phyloP scores from a whole-genome alignment of 2,329 filamentous ascomycete genomes.

The Fusarium heterosporum region DNA sequence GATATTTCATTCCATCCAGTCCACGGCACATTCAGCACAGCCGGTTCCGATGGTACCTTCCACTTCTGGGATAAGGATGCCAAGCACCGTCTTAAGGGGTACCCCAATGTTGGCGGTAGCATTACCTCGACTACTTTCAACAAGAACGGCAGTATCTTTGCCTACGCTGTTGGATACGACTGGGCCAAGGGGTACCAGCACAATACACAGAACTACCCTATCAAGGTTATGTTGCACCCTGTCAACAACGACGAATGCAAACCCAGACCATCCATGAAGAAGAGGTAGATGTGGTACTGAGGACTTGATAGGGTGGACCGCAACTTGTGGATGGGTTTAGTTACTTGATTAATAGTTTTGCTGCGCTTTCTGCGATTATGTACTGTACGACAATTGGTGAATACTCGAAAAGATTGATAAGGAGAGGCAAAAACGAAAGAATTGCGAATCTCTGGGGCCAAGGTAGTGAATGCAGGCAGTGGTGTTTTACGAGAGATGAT shows the following conservation, averaged over 20 bases:
- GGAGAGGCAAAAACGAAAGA: slow-evolving; percentile 20
- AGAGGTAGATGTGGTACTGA: slow-evolving; percentile 49
- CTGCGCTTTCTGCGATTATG: slow-evolving; percentile 35
- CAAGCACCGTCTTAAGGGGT: slow-evolving; percentile 90
- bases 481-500: slow-evolving; percentile 48
- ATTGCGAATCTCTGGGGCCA: slow-evolving; percentile 17
- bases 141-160: slow-evolving; percentile 83
- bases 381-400: slow-evolving; percentile 19
- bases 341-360: slow-evolving; percentile 34
- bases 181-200: slow-evolving; percentile 96
- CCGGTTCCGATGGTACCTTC: slow-evolving; percentile 95
- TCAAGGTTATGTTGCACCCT: slow-evolving; percentile 88
- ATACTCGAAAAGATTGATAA: slow-evolving; percentile 24
- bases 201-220: slow-evolving; percentile 80
- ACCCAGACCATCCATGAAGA: slow-evolving; percentile 69
- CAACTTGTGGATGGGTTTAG: background rate
- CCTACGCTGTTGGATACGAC: slow-evolving; percentile 93
- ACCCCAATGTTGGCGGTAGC: slow-evolving; percentile 83
- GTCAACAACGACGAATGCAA: slow-evolving; percentile 73
- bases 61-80: slow-evolving; percentile 96
- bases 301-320: slow-evolving; percentile 3
- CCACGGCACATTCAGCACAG: slow-evolving; percentile 98
- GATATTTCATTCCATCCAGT: slow-evolving; percentile 97
- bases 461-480: slow-evolving; percentile 28
- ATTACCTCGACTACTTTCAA: slow-evolving; percentile 96